Percentiles rank a stretch among this genome's conserved stretches.
Conservation (phyloP, 1,284 basidiomycete genomes). For the Sporisorium sorghi region DNA sequence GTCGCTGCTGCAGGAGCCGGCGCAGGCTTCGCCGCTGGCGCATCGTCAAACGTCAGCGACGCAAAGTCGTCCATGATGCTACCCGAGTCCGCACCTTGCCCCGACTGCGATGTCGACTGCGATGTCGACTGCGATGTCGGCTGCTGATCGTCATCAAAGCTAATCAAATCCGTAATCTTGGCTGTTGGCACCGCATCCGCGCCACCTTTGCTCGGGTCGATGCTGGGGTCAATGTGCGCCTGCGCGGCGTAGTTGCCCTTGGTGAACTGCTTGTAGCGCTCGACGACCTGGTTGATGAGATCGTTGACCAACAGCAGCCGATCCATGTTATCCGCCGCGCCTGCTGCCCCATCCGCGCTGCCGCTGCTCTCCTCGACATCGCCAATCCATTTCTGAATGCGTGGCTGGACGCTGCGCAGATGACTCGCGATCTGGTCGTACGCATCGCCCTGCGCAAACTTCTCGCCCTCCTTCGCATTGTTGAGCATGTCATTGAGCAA, state of each 20-base stretch:
- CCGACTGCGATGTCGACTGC: background rate
- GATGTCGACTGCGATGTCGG: background rate
- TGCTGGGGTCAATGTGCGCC: slow-evolving; percentile 73
- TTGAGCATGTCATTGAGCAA: slow-evolving; percentile 96
- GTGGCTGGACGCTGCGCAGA: slow-evolving; percentile 85
- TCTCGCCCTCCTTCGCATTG: slow-evolving; percentile 81
- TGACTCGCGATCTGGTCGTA: slow-evolving; percentile 95
- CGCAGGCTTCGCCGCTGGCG: slow-evolving; percentile 12
- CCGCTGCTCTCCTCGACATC: slow-evolving; percentile 81
- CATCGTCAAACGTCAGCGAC: slow-evolving; percentile 57
- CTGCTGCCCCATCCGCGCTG: slow-evolving; percentile 73
- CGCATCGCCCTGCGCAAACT: slow-evolving; percentile 79
- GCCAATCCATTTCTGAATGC: slow-evolving; percentile 98
- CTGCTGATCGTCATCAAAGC: slow-evolving; percentile 62
- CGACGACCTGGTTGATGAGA: slow-evolving; percentile 91
- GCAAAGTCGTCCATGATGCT: slow-evolving; percentile 64
- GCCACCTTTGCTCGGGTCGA: slow-evolving; percentile 61
- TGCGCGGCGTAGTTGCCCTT: slow-evolving; percentile 82
- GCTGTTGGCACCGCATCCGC: slow-evolving; percentile 64
- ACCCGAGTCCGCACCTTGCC: background rate
- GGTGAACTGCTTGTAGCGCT: slow-evolving; percentile 90
- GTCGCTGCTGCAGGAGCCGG: background rate
- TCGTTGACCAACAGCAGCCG: slow-evolving; percentile 96
- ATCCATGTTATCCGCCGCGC: slow-evolving; percentile 76
- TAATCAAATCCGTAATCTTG: slow-evolving; percentile 65